Conservation (phyloP, 1,284 basidiomycete species). For the Thelephora terrestris region DNA sequence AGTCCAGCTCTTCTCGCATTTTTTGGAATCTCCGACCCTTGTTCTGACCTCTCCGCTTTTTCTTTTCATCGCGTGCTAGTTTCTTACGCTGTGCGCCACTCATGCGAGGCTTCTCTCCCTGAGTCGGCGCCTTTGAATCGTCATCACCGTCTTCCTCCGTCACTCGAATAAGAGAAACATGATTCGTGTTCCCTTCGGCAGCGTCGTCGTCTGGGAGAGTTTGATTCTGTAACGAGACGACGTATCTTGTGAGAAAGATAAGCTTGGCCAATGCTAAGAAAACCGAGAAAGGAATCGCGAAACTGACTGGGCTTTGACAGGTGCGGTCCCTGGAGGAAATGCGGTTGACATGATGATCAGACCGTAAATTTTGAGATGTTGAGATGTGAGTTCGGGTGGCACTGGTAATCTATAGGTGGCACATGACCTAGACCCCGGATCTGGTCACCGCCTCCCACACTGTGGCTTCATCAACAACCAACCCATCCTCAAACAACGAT, state of each 20-base stretch:
- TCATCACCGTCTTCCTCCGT: conserved; percentile 15
- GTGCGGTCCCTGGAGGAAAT: conserved; percentile 48
- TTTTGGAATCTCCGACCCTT: conserved; percentile 68
- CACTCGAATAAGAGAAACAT: conserved; percentile 9
- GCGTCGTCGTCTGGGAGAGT: conserved; percentile 61
- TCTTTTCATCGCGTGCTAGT: conserved; percentile 52
- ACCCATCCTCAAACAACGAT: background rate
- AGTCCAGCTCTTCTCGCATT: conserved; percentile 60
- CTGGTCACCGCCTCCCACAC: no score
- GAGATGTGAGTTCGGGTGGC: background rate
- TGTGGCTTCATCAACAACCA: no score
- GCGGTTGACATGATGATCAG: conserved; percentile 1
- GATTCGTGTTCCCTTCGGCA: conserved; percentile 54
- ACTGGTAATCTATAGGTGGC: no score
- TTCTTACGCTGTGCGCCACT: conserved; percentile 32
- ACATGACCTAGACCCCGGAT: no score
- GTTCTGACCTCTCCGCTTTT: conserved; percentile 66
- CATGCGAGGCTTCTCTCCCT: conserved; percentile 11
- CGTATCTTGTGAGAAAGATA: conserved; percentile 35
- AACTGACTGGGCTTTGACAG: conserved; percentile 67
- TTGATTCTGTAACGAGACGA: conserved; percentile 34
- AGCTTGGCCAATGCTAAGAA: background rate
- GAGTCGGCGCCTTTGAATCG: conserved; percentile 19
- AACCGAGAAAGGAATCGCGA: background rate
- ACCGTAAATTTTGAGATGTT: no score